phyloP scores from a whole-genome alignment of 2,329 filamentous ascomycete species.

The Rugonectria rugulosa region DNA sequence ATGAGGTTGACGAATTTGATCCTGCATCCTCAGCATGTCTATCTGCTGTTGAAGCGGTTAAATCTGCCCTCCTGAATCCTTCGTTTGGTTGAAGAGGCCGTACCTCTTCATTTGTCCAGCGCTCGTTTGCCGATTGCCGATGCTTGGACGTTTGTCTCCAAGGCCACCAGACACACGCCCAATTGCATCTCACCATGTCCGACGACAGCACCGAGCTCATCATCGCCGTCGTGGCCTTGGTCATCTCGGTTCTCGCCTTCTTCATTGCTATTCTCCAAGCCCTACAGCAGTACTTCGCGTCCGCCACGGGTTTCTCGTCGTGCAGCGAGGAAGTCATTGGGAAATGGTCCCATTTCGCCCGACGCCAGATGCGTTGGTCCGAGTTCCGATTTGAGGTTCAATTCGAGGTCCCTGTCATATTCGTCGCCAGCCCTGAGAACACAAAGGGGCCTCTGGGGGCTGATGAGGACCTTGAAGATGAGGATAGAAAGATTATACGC shows the following conservation, averaged over 20 bases:
- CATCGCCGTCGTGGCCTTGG: slow-evolving; percentile 49
- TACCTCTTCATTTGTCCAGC: too few species aligned
- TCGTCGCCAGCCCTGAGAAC: slow-evolving; percentile 49
- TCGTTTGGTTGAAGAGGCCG: too few species aligned
- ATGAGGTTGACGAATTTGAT: too few species aligned
- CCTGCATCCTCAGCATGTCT: too few species aligned
- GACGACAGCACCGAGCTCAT: slow-evolving; percentile 35
- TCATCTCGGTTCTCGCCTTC: slow-evolving; percentile 51
- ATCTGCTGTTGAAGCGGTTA: too few species aligned
- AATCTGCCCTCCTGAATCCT: too few species aligned
- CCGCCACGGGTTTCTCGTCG: slow-evolving; percentile 50
- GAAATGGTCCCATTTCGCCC: slow-evolving; percentile 45
- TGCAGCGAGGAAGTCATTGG: slow-evolving; percentile 51
- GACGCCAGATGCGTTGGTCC: slow-evolving; percentile 41
- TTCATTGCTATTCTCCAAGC: slow-evolving; percentile 49
- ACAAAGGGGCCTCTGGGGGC: slow-evolving; percentile 37
- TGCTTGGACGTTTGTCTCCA: too few species aligned
- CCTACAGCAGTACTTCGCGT: slow-evolving; percentile 51
- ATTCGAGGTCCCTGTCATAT: slow-evolving; percentile 53
- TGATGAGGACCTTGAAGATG: slow-evolving; percentile 19
- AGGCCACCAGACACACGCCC: too few species aligned
- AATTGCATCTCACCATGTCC: slow-evolving; percentile 1
- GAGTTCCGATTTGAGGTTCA: slow-evolving; percentile 53
- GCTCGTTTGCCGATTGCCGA: too few species aligned
- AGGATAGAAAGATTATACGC: slow-evolving; percentile 29